These are phyloP conservation scores for Vararia minispora DNA, from an alignment of 768 basidiomycete genomes.

Conservation along the genomic window DNA sequence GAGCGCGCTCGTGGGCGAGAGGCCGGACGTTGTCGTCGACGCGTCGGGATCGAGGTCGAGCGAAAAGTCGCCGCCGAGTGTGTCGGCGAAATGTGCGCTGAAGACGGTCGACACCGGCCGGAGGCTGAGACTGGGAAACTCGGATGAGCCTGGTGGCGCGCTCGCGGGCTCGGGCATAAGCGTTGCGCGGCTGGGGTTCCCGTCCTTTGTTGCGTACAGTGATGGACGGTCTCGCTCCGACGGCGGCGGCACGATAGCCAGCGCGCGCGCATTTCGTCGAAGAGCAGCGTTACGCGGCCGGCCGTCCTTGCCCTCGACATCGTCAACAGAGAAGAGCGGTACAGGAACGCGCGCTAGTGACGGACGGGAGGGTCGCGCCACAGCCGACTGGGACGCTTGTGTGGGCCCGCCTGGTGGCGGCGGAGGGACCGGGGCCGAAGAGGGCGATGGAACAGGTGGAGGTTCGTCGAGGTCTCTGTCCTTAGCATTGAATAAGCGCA, in stretches of 20 bases:
- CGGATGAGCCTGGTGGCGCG: slow-evolving; percentile 51
- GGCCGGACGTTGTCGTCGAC: slow-evolving; percentile 35
- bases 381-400: slow-evolving; percentile 14
- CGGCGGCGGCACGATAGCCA: slow-evolving; percentile 7
- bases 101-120: slow-evolving; percentile 72
- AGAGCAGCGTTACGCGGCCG: neutral
- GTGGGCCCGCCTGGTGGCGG: slow-evolving; percentile 12
- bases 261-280: neutral
- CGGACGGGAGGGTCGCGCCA: slow-evolving; percentile 7
- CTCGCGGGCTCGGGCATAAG: slow-evolving; percentile 27
- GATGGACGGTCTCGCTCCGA: neutral
- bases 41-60: slow-evolving; percentile 35
- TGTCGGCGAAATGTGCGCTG: slow-evolving; percentile 51
- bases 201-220: neutral
- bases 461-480: slow-evolving; percentile 31
- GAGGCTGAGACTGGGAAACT: slow-evolving; percentile 57
- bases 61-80: slow-evolving; percentile 20
- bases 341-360: slow-evolving; percentile 4
- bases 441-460: slow-evolving; percentile 47
- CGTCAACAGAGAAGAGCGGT: neutral
- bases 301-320: neutral
- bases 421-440: slow-evolving; percentile 12
- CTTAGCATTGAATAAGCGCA: slow-evolving; percentile 62
- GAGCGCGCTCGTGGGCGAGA: slow-evolving; percentile 22
- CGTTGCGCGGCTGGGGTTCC: neutral